These are phyloP conservation scores for Mucor ambiguus DNA, from an alignment of 371 early-diverging fungal genomes.

Conservation along the genomic window DNA sequence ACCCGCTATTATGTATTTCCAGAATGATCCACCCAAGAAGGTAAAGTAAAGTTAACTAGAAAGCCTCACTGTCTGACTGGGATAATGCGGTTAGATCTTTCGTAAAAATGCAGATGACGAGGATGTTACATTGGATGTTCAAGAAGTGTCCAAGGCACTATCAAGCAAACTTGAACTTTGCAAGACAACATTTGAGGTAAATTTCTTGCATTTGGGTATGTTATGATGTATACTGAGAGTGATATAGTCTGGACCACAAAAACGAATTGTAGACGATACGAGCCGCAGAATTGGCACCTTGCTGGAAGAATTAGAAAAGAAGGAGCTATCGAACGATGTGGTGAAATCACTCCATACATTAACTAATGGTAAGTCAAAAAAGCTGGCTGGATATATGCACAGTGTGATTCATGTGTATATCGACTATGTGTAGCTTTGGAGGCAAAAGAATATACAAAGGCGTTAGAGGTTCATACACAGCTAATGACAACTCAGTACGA, in stretches of 20 bases:
- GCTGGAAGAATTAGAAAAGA: slow-evolving; percentile 56
- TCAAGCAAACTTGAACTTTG: slow-evolving; percentile 16
- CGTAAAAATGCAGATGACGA: slow-evolving; percentile 6
- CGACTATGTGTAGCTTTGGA: slow-evolving; percentile 18
- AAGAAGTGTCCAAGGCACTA: slow-evolving; percentile 9
- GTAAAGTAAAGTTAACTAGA: slow-evolving; percentile 21
- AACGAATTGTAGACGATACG: slow-evolving; percentile 63
- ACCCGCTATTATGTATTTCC: not conserved
- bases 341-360: slow-evolving; percentile 36
- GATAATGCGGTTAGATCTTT: slow-evolving; percentile 12
- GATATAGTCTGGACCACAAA: slow-evolving; percentile 50
- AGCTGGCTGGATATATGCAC: not conserved
- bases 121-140: slow-evolving; percentile 9
- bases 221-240: not conserved
- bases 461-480: slow-evolving; percentile 59
- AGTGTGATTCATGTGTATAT: not conserved
- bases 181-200: slow-evolving; percentile 18
- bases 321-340: slow-evolving; percentile 50
- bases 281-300: slow-evolving; percentile 54
- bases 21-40: slow-evolving; percentile 55
- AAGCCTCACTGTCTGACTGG: slow-evolving; percentile 7
- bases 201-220: not conserved
- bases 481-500: slow-evolving; percentile 67
- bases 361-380: slow-evolving; percentile 42
- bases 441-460: slow-evolving; percentile 37